These are phyloP conservation scores for Cryptococcus floricola DNA, from an alignment of 1,284 basidiomycete genomes.

Conservation along the genomic window DNA sequence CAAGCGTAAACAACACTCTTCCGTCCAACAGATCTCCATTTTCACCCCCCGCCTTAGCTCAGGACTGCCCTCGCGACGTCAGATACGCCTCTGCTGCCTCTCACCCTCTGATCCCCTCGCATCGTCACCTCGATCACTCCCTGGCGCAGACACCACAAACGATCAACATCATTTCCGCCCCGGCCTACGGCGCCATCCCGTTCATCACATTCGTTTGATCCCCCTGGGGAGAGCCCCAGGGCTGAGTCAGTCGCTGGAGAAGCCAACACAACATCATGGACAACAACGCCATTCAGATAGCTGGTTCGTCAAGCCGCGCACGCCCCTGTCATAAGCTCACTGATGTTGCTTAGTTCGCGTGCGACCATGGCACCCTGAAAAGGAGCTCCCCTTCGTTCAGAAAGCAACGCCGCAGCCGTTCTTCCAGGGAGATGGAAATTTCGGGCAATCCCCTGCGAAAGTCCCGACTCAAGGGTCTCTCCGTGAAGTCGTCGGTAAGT, in stretches of 20 bases:
- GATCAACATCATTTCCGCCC: background rate
- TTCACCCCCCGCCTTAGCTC: no score
- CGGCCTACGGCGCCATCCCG: background rate
- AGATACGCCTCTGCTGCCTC: no score
- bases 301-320: constrained; percentile 22
- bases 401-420: constrained; percentile 56
- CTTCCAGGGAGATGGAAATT: constrained; percentile 74
- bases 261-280: constrained; percentile 28
- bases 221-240: background rate
- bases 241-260: background rate
- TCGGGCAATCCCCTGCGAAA: constrained; percentile 54
- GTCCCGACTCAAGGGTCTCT: constrained; percentile 31
- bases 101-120: background rate
- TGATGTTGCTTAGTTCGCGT: constrained; percentile 65
- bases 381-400: constrained; percentile 75
- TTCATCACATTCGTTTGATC: background rate
- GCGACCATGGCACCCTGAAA: constrained; percentile 70
- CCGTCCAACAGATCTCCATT: no score
- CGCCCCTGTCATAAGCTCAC: background rate
- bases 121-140: background rate
- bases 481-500: constrained; percentile 48
- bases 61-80: no score
- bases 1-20: no score
- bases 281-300: constrained; percentile 38
- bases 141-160: background rate